Percentiles rank a stretch among this genome's conserved stretches.
These are phyloP conservation scores for Colletotrichum sp. DNA, from an alignment of 2,329 filamentous ascomycete species.

Conservation along the genomic window DNA sequence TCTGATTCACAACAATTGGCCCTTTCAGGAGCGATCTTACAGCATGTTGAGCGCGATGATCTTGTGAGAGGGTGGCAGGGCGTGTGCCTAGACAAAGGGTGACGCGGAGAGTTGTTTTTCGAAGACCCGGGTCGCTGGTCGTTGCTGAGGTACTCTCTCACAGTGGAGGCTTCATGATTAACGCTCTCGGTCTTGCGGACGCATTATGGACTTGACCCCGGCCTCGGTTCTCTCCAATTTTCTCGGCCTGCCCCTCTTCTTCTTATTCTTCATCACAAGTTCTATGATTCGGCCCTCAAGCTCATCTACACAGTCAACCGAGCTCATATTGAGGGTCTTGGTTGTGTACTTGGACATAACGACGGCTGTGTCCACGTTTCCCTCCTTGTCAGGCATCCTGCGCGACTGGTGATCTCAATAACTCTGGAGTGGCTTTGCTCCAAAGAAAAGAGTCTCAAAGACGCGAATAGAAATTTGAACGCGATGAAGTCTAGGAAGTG, in stretches of 20 bases:
- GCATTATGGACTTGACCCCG: neutral
- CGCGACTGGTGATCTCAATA: neutral
- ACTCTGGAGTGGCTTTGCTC: neutral
- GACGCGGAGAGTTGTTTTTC: too few species aligned
- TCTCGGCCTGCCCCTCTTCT: neutral
- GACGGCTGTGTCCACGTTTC: neutral
- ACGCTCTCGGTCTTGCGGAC: neutral
- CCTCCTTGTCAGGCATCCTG: neutral
- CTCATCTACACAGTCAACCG: neutral
- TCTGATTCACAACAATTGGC: too few species aligned
- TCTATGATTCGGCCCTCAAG: neutral
- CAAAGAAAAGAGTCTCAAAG: neutral
- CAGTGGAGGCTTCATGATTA: neutral
- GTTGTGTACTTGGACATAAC: neutral
- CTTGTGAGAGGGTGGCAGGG: too few species aligned
- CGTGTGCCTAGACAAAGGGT: too few species aligned
- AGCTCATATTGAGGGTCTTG: neutral
- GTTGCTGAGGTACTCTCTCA: neutral
- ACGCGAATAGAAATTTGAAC: neutral
- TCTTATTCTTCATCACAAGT: neutral
- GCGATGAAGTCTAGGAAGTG: neutral
- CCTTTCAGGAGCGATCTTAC: too few species aligned
- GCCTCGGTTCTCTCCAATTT: neutral
- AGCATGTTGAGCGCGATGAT: too few species aligned
- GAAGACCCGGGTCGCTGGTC: neutral